phyloP scores from a whole-genome alignment of 1,139 yeast species.

The Petasospora fabianii region DNA sequence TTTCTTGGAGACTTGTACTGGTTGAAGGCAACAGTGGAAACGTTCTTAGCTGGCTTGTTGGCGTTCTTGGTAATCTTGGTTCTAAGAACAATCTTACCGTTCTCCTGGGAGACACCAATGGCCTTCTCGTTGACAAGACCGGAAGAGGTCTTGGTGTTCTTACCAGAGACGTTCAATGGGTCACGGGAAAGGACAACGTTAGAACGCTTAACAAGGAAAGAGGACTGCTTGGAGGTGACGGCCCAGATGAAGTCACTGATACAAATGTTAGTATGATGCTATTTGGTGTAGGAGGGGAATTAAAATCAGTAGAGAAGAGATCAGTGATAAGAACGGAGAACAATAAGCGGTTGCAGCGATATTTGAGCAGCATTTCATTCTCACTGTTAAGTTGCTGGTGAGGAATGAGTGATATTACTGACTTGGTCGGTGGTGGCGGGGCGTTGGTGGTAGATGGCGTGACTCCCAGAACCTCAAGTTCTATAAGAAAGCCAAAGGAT shows the following conservation, averaged over 20 bases:
- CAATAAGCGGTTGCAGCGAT: no score
- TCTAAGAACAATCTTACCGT: constrained; percentile 38
- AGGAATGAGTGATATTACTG: no score
- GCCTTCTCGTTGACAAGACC: constrained; percentile 48
- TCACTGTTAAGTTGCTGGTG: no score
- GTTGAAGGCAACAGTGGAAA: constrained; percentile 37
- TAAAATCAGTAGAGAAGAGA: not conserved
- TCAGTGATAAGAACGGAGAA: no score
- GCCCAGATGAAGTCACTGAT: constrained; percentile 47
- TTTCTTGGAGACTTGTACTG: constrained; percentile 39
- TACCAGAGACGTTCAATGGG: constrained; percentile 45
- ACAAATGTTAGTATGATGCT: constrained; percentile 18
- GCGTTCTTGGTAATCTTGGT: constrained; percentile 39
- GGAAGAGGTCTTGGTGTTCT: constrained; percentile 41
- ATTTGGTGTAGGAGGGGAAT: not conserved
- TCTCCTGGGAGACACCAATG: constrained; percentile 37
- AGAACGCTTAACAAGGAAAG: constrained; percentile 45
- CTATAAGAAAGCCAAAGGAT: no score
- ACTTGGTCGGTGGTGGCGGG: no score
- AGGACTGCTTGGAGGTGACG: constrained; percentile 42
- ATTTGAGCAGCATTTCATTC: no score
- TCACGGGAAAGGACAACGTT: constrained; percentile 43
- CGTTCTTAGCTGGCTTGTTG: constrained; percentile 41
- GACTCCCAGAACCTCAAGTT: no score
- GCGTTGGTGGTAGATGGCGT: no score